phyloP scores from a whole-genome alignment of 164 flowering plant species.

The Annona cherimola region DNA sequence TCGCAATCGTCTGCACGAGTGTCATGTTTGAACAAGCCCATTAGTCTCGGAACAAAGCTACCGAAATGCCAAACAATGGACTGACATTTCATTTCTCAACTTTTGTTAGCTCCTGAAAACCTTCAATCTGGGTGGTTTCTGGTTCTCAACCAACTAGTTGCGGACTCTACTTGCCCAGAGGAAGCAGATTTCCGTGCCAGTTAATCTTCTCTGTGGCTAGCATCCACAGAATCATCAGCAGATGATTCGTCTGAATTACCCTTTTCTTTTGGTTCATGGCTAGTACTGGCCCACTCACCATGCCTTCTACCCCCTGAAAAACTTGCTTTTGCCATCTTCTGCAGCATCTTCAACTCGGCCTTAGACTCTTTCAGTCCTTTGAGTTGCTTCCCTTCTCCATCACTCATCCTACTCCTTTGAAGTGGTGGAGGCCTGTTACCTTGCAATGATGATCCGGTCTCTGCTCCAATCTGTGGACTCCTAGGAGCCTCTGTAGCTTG shows the following conservation, averaged over 20 bases:
- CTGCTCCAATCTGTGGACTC: slow-evolving; percentile 1
- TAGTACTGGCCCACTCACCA: slow-evolving; percentile 30
- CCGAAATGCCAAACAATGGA: neutral
- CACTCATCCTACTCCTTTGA: slow-evolving; percentile 5
- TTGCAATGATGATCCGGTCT: slow-evolving; percentile 2
- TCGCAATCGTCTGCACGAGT: neutral
- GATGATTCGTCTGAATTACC: slow-evolving; percentile 5
- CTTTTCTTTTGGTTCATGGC: slow-evolving; percentile 21
- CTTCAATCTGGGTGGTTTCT: neutral
- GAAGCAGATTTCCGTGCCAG: neutral
- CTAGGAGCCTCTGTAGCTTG: neutral
- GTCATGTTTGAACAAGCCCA: neutral
- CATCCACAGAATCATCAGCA: slow-evolving; percentile 13
- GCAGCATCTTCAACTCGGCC: slow-evolving; percentile 40
- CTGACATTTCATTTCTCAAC: neutral
- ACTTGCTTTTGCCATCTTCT: slow-evolving; percentile 51
- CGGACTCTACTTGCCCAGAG: neutral
- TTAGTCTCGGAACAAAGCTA: neutral
- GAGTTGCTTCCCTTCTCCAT: slow-evolving; percentile 22
- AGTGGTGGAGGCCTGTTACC: neutral
- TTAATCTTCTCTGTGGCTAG: slow-evolving; percentile 7
- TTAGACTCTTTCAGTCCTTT: slow-evolving; percentile 30
- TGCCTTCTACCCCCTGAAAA: slow-evolving; percentile 29
- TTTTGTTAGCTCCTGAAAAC: neutral
- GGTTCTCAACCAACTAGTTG: neutral